Conservation (phyloP, 169 alveolate genomes). For the Sarcocystis neurona region DNA sequence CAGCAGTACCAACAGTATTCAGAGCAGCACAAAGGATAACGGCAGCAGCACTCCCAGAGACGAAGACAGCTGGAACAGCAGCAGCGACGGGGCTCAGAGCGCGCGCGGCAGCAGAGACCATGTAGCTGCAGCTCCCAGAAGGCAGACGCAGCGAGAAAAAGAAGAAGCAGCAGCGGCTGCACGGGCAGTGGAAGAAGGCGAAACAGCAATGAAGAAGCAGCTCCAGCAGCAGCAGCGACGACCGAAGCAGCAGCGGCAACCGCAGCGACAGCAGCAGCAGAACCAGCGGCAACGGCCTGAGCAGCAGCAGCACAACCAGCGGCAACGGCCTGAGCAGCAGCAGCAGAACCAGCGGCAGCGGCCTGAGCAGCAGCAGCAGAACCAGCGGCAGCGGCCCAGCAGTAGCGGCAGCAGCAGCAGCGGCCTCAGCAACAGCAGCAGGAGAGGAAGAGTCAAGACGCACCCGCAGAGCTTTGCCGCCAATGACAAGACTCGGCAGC, state of each 20-base stretch:
- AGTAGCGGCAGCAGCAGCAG: not conserved
- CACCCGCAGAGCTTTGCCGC: constrained; percentile 58
- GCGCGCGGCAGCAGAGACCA: too few relatives aligned
- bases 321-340: not conserved
- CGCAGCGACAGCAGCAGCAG: not conserved
- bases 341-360: not conserved
- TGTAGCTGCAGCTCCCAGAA: too few relatives aligned
- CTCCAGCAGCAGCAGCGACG: too few relatives aligned
- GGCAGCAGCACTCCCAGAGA: too few relatives aligned
- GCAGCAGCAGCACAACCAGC: not conserved
- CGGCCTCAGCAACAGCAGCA: not conserved
- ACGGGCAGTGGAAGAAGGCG: too few relatives aligned
- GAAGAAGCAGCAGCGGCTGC: too few relatives aligned
- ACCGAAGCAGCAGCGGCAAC: not conserved
- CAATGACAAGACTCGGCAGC: constrained; percentile 66
- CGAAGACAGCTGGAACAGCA: too few relatives aligned
- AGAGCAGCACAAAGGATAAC: too few relatives aligned
- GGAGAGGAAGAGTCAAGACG: not conserved
- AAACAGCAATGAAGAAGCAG: too few relatives aligned
- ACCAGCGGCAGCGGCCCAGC: not conserved
- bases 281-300: not conserved
- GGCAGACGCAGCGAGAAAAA: too few relatives aligned
- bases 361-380: not conserved
- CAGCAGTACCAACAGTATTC: too few relatives aligned
- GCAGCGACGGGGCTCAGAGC: too few relatives aligned